These are phyloP conservation scores for Leucosporidium yakuticum DNA, from an alignment of 768 basidiomycete genomes.

Conservation along the genomic window DNA sequence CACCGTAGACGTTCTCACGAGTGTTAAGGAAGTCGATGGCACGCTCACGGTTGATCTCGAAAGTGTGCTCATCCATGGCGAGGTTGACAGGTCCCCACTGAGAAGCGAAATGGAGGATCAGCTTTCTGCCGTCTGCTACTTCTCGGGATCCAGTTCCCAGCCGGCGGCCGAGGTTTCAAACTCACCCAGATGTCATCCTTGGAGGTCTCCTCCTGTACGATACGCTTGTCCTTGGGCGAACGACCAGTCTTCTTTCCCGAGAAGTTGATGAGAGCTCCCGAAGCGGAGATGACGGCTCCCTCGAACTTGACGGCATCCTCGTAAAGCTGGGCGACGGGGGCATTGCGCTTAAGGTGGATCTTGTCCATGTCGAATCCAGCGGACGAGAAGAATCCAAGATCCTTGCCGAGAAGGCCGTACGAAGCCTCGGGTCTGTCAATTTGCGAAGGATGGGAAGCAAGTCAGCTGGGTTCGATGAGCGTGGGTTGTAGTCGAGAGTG, in stretches of 20 bases:
- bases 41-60: constrained; percentile 57
- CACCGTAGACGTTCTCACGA: constrained; percentile 71
- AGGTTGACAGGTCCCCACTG: constrained; percentile 96
- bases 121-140: too few species aligned
- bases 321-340: constrained; percentile 53
- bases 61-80: constrained; percentile 73
- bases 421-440: constrained; percentile 9
- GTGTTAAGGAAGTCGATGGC: constrained; percentile 99
- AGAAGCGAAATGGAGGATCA: too few species aligned
- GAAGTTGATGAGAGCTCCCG: constrained; percentile 97
- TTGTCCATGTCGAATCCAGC: constrained; percentile 99
- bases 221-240: constrained; percentile 98
- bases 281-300: constrained; percentile 93
- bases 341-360: constrained; percentile 89
- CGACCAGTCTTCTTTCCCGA: constrained; percentile 99
- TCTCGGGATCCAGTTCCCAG: constrained; percentile 72
- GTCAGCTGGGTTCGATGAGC: not conserved
- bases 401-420: constrained; percentile 44
- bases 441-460: not conserved
- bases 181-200: constrained; percentile 87
- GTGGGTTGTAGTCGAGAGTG: too few species aligned
- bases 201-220: constrained; percentile 92
- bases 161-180: constrained; percentile 43
- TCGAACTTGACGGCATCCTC: constrained; percentile 98
- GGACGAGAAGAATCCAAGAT: constrained; percentile 95